Conservation (phyloP, 495 filamentous ascomycete species). For the Talaromyces ruber region DNA sequence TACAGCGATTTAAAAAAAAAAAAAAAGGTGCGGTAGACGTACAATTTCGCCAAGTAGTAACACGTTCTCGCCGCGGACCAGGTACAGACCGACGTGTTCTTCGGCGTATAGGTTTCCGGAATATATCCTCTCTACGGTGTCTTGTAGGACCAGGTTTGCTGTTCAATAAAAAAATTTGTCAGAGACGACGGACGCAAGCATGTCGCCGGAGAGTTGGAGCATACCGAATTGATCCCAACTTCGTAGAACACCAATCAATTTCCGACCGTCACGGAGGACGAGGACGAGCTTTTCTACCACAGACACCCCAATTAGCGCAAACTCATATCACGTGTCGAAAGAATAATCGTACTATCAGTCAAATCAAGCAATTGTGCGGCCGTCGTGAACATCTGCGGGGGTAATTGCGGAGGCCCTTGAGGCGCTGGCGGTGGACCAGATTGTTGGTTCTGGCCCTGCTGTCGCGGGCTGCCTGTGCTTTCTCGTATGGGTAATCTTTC, state of each 20-base stretch:
- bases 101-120: conserved; percentile 69
- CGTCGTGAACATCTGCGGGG: conserved; percentile 92
- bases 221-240: conserved; percentile 98
- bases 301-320: conserved; percentile 3
- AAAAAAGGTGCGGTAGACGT: conserved; percentile 19
- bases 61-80: conserved; percentile 92
- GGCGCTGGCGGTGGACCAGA: conserved; percentile 11
- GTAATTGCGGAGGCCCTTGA: conserved; percentile 41
- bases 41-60: conserved; percentile 86
- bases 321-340: background rate
- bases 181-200: background rate
- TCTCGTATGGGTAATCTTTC: conserved; percentile 2
- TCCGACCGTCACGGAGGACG: conserved; percentile 83
- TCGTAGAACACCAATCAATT: conserved; percentile 82
- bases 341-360: conserved; percentile 76
- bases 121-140: conserved; percentile 80
- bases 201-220: conserved; percentile 9
- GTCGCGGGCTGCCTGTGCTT: conserved; percentile 18
- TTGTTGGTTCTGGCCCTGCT: conserved; percentile 10
- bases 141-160: conserved; percentile 94
- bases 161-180: background rate
- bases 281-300: conserved; percentile 82
- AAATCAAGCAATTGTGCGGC: conserved; percentile 90
- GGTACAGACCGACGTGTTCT: conserved; percentile 69
- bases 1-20: background rate